Evolutionary conservation across 139 green algal species (phyloP).

Genomic region (Chlorokybus atmophyticus): DNA sequence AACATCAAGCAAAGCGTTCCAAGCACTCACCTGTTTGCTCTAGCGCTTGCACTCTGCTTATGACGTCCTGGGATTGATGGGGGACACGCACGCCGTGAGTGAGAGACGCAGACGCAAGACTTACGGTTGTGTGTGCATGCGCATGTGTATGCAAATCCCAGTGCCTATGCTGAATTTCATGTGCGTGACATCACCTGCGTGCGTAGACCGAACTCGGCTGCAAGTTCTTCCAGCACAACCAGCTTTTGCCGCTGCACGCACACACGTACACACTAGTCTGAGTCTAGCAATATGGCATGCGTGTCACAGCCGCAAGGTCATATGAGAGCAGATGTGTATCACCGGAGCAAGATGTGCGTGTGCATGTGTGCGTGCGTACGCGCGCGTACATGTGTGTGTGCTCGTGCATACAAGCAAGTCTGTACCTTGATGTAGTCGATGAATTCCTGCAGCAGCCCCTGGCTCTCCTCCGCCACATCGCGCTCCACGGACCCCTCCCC

Average conservation of each 20-base stretch:
- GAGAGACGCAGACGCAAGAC: too few relatives aligned
- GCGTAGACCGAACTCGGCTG: slow-evolving; percentile 65
- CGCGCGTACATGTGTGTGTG: not conserved
- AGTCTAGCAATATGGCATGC: too few relatives aligned
- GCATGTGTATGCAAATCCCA: too few relatives aligned
- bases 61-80: slow-evolving; percentile 45
- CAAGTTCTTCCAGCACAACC: slow-evolving; percentile 71
- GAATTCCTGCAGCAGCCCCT: slow-evolving; percentile 49
- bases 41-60: slow-evolving; percentile 56
- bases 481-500: slow-evolving; percentile 27
- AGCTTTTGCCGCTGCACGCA: slow-evolving; percentile 47
- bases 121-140: too few relatives aligned
- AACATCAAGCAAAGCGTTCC: not conserved
- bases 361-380: not conserved
- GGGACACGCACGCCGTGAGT: too few relatives aligned
- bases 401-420: slow-evolving; percentile 2
- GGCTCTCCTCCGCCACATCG: slow-evolving; percentile 22
- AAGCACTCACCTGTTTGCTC: slow-evolving; percentile 42
- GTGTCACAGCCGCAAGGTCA: too few relatives aligned
- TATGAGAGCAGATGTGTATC: too few relatives aligned
- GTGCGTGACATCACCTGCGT: slow-evolving; percentile 50
- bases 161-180: too few relatives aligned
- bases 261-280: too few relatives aligned
- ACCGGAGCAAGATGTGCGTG: too few relatives aligned
- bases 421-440: slow-evolving; percentile 46